Evolutionary conservation across 257 asterid species (phyloP), one percentile per base, ranked within the genome.

Genomic region (Solanum clarkiae): DNA sequence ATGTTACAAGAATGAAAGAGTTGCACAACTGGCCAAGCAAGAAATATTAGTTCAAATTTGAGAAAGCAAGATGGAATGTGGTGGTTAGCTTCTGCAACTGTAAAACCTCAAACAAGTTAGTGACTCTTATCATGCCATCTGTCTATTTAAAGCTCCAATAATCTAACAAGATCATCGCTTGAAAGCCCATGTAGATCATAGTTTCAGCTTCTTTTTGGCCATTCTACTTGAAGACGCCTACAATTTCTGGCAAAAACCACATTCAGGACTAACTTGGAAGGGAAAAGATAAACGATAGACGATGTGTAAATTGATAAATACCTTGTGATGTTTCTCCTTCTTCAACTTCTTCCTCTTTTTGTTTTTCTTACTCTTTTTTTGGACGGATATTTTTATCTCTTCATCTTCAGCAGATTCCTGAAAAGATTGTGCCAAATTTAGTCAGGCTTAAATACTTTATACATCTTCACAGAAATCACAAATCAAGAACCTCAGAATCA

Each of bases 401-500:
- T 86, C 92, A 82, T 86, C 93, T 20, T 26, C 89, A 42, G 85
- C 88, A 36, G 84, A 74, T 26, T 60, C 91, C 98, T 93, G 95
- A 47, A 82, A 88, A 85, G 71, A 82, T 53, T 85, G 87, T 57
- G 87, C 44, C 82, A 79, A 29, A 53, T 51, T 66, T 42, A 3
- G 83, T 74, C 7, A 45, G 32, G 4, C 24, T 17, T 53, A 42
- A 20, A 18, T 6, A 51, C 10, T 47, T 17, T 10, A 29, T 32
- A 69, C 72, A 20, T 42, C 49, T 40, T 32, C 32, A 65, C 29
- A 77, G 18, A 15, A 60, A 16, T 60, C 81, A 66, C 83, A 40
- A 70, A 18, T 32, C 84, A 47, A 79, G 57, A 88, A 94, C 99
- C 98, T 94, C 94, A 75, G 82, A 53, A 71, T 94, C 97, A 65